Evolutionary conservation across 2,329 filamentous ascomycete species (phyloP).

Genomic region (Trichoderma endophyticum): DNA sequence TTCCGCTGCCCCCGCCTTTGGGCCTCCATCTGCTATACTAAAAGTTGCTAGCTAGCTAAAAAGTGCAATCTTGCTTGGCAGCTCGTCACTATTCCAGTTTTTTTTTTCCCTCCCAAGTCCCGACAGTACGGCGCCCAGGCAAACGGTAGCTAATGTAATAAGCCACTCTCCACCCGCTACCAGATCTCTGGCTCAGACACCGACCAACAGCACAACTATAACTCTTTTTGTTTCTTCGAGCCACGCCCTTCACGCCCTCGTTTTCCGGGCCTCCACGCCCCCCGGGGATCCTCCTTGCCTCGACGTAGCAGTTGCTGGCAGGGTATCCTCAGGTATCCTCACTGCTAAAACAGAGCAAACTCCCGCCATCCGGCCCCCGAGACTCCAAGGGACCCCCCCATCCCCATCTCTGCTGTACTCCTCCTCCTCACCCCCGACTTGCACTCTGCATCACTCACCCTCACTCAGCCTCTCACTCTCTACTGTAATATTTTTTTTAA

Average conservation of each 20-base stretch:
- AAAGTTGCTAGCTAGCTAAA: not conserved
- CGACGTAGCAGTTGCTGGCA: not conserved
- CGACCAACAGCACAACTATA: constrained; percentile 9
- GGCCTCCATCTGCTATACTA: not conserved
- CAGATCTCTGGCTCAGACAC: constrained; percentile 12
- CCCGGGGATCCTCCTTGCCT: not conserved
- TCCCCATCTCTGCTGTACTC: not conserved
- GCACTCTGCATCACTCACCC: not conserved
- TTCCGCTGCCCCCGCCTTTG: not conserved
- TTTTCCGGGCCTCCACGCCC: not conserved
- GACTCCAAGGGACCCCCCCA: not conserved
- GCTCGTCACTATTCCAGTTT: not conserved
- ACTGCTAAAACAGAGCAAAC: constrained; percentile 13
- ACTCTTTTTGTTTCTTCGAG: not conserved
- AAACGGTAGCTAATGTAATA: constrained; percentile 3
- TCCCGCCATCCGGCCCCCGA: constrained; percentile 2
- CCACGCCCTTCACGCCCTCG: not conserved
- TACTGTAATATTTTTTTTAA: not conserved
- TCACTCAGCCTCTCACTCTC: not conserved
- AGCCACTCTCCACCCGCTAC: constrained; percentile 16
- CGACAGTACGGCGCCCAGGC: constrained; percentile 17
- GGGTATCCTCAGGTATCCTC: not conserved
- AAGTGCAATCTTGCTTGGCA: not conserved
- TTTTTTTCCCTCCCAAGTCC: not conserved
- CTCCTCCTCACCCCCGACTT: not conserved